Evolutionary conservation across 2,329 filamentous ascomycete genomes (phyloP).

Genomic region (Ascochyta fabae): DNA sequence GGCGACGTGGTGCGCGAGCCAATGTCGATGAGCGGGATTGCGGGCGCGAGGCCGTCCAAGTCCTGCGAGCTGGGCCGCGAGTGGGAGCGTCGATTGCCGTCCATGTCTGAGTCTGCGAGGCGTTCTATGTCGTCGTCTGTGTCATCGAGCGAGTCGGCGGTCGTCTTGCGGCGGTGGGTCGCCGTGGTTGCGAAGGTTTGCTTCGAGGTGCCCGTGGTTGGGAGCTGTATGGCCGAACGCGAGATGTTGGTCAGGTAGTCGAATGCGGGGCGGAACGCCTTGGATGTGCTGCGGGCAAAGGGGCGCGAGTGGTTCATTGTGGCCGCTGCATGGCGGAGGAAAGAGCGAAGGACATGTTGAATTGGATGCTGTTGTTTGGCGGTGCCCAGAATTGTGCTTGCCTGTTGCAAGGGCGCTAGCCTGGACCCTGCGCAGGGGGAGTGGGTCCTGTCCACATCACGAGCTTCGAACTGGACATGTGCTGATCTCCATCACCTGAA

Average conservation of each 20-base stretch:
- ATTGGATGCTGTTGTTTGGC: neutral
- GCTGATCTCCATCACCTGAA: too few relatives aligned
- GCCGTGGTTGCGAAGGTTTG: conserved; percentile 17
- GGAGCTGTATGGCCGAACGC: conserved; percentile 24
- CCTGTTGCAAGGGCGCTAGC: conserved; percentile 6
- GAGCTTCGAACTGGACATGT: too few relatives aligned
- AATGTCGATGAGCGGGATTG: conserved; percentile 55
- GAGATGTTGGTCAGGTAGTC: conserved; percentile 45
- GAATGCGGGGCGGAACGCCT: conserved; percentile 44
- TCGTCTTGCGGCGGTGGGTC: conserved; percentile 41
- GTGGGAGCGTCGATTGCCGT: conserved; percentile 30
- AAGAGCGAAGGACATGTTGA: conserved; percentile 4
- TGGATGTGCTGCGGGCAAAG: conserved; percentile 41
- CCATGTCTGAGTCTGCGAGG: conserved; percentile 36
- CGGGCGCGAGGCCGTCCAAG: conserved; percentile 43
- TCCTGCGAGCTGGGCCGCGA: conserved; percentile 42
- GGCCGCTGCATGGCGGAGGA: conserved; percentile 18
- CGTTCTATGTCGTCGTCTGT: conserved; percentile 46
- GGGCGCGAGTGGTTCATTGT: conserved; percentile 45
- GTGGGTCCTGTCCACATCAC: neutral
- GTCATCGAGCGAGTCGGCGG: conserved; percentile 47
- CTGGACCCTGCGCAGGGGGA: conserved; percentile 15
- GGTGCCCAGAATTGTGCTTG: conserved; percentile 11
- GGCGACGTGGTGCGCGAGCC: conserved; percentile 52
- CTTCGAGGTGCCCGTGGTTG: conserved; percentile 20